phyloP scores from a whole-genome alignment of 148 eudicot genomes.

The Rhododendron williamsianum region DNA sequence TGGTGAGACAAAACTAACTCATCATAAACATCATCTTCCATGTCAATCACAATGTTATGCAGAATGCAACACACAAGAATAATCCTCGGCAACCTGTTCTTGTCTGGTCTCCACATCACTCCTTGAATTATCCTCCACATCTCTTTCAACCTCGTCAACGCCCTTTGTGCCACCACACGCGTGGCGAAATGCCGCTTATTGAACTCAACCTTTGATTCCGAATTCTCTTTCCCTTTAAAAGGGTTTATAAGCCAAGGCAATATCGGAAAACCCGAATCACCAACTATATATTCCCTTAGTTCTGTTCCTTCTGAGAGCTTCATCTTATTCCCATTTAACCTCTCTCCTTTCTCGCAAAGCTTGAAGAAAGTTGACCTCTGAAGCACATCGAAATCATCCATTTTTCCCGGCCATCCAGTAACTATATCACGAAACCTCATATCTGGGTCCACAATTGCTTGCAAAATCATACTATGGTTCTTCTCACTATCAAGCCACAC shows the following conservation, averaged over 20 bases:
- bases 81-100: constrained; percentile 71
- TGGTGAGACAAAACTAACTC: constrained; percentile 37
- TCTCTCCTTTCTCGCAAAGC: constrained; percentile 58
- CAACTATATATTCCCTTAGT: constrained; percentile 65
- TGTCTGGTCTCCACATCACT: constrained; percentile 89
- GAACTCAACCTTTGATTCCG: constrained; percentile 42
- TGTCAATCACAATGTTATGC: constrained; percentile 76
- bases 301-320: constrained; percentile 38
- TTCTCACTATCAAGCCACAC: constrained; percentile 61
- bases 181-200: constrained; percentile 62
- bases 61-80: constrained; percentile 83
- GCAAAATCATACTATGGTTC: constrained; percentile 83
- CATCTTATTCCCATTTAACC: constrained; percentile 43
- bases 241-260: constrained; percentile 90
- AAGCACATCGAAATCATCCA: constrained; percentile 53
- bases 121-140: constrained; percentile 78
- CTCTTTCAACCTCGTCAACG: constrained; percentile 66
- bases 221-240: constrained; percentile 47
- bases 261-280: constrained; percentile 62
- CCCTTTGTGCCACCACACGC: constrained; percentile 57
- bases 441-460: constrained; percentile 79
- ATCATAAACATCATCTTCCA: constrained; percentile 60
- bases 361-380: constrained; percentile 50
- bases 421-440: constrained; percentile 72
- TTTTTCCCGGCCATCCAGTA: constrained; percentile 82